A percentile compares a stretch with the other conserved stretches of the same genome.
These are phyloP conservation scores for Arthrobotrys sinensis DNA, from an alignment of 2,329 filamentous ascomycete species.

Conservation along the genomic window DNA sequence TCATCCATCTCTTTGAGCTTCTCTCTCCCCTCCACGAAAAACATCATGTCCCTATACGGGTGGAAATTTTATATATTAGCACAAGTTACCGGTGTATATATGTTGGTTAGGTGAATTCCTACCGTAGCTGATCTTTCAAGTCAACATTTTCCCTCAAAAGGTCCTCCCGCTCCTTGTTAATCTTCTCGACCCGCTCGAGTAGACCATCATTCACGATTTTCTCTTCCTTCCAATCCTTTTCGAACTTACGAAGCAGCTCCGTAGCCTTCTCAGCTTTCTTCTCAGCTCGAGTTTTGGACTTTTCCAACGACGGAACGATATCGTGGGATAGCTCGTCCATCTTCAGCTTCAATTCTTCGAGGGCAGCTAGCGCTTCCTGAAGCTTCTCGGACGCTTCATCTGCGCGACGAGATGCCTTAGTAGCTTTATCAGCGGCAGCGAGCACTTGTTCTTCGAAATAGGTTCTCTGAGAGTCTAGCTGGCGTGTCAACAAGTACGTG, in stretches of 20 bases:
- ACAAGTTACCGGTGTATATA: neutral
- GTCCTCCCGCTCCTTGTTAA: conserved; percentile 74
- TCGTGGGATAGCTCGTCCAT: conserved; percentile 72
- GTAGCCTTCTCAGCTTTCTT: conserved; percentile 80
- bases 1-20: conserved; percentile 60
- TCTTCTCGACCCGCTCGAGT: conserved; percentile 83
- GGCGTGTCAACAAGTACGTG: conserved; percentile 90
- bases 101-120: neutral
- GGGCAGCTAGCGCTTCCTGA: conserved; percentile 70
- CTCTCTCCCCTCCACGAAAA: conserved; percentile 57
- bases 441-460: conserved; percentile 96
- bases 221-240: conserved; percentile 85
- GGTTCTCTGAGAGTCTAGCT: conserved; percentile 90
- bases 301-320: conserved; percentile 79
- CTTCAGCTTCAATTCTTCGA: conserved; percentile 72
- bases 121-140: conserved; percentile 55
- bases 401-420: conserved; percentile 46
- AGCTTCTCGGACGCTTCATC: conserved; percentile 71
- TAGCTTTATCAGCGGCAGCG: conserved; percentile 86
- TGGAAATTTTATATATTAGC: neutral
- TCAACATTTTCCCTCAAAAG: conserved; percentile 76
- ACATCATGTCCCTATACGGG: conserved; percentile 51
- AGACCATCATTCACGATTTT: conserved; percentile 86
- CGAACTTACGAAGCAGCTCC: conserved; percentile 80
- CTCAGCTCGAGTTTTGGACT: conserved; percentile 78